Evolutionary conservation across 768 basidiomycete species (phyloP).

Genomic region (Naganishia vishniacii): DNA sequence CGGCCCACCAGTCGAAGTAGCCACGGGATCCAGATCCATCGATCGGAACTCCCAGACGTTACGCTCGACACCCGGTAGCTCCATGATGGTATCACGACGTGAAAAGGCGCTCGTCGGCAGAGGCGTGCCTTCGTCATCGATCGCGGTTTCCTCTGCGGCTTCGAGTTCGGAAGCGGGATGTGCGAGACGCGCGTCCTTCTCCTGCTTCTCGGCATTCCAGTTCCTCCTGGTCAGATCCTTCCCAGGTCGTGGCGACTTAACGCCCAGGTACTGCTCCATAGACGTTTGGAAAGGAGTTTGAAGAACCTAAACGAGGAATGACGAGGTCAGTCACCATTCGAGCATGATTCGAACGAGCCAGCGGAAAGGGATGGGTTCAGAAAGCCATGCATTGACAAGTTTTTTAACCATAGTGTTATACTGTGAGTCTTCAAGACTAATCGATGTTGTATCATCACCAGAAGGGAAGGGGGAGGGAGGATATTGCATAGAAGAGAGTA

Average conservation of each 20-base stretch:
- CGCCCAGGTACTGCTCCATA: slow-evolving; percentile 74
- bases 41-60: slow-evolving; percentile 45
- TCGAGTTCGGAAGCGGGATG: slow-evolving; percentile 36
- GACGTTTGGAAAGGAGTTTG: slow-evolving; percentile 74
- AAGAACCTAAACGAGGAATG: slow-evolving; percentile 49
- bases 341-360: not conserved
- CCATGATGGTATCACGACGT: slow-evolving; percentile 22
- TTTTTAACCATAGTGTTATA: slow-evolving; percentile 47
- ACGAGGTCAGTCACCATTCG: not conserved
- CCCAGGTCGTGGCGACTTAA: slow-evolving; percentile 41
- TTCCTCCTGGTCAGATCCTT: slow-evolving; percentile 22
- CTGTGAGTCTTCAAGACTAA: slow-evolving; percentile 61
- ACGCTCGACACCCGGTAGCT: slow-evolving; percentile 34
- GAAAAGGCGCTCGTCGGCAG: slow-evolving; percentile 20
- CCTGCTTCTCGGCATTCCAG: slow-evolving; percentile 25
- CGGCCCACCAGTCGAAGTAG: not conserved
- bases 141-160: slow-evolving; percentile 35
- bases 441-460: slow-evolving; percentile 67
- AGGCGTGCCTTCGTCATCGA: not conserved
- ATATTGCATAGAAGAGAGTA: slow-evolving; percentile 53
- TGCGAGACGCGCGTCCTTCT: slow-evolving; percentile 26
- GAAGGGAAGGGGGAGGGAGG: slow-evolving; percentile 22
- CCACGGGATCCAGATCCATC: slow-evolving; percentile 21
- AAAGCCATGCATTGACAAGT: slow-evolving; percentile 50
- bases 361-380: slow-evolving; percentile 37